Base-by-base conservation (phyloP, 257 asterid species). In the Nyctanthes arbortristis region DNA sequence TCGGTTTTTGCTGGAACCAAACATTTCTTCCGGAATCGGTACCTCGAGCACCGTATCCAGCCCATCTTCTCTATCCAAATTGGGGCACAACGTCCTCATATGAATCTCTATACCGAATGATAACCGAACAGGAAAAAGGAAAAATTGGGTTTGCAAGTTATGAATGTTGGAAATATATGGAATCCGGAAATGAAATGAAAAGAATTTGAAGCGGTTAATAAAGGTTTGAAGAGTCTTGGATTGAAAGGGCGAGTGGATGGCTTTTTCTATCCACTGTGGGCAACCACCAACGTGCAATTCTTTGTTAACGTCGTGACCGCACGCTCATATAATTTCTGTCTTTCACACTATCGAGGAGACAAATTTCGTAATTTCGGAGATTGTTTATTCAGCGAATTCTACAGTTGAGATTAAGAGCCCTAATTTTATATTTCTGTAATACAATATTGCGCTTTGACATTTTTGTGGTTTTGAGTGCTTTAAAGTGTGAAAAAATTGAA, bases 21-120 rank as follows among this genome's bases (percentile, higher is more conserved):
- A 74, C 74, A 80, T 74, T 40, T 91, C 97, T 36, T 89, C 97
- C 0, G 97, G 97, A 45, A 91, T 82, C 0, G 97, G 97, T 18
- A 91, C 96, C 75, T 91, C 97, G 1, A 88, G 92, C 10, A 91
- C 96, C 0, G 97, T 91, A 16, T 91, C 96, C 58, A 91, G 94
- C 8, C 76, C 91, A 67, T 87, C 93, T 37, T 87, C 95, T 27
- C 88, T 59, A 75, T 89, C 95, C 61, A 89, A 73, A 32, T 89
- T 85, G 16, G 97, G 95, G 63, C 88, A 89, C 80, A 91, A 55
- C 2, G 91, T 89, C 80, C 95, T 89, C 97, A 91, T 91, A 4
- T 55, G 62, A 57, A 5, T n/a, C 28, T 11, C 22, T 29, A 29
- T 16, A 3, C 4, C 28, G 33, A 37, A 20, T 12, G 36, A 11